phyloP scores from a whole-genome alignment of 768 basidiomycete species.

The Mycena floridula region DNA sequence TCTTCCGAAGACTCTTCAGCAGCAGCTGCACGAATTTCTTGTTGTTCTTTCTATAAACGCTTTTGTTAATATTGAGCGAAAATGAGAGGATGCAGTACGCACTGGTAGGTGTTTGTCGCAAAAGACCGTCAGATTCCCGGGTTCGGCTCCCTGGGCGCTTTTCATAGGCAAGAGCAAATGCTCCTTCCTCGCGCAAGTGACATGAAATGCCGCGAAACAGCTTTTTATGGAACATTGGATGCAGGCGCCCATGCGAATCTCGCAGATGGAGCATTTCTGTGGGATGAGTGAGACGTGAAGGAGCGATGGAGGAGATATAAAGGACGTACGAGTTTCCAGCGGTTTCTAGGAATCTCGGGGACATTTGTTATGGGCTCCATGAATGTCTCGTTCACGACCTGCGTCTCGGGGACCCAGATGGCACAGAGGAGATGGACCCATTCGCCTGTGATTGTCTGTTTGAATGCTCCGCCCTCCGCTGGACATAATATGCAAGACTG shows the following conservation, averaged over 20 bases:
- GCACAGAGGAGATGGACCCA: conserved; percentile 98
- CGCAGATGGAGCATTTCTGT: conserved; percentile 46
- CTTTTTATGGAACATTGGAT: conserved; percentile 91
- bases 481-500: conserved; percentile 95
- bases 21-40: conserved; percentile 48
- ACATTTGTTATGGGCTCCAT: conserved; percentile 97
- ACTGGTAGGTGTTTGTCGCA: conserved; percentile 93
- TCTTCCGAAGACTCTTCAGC: conserved; percentile 32
- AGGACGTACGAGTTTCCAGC: conserved; percentile 87
- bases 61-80: not conserved
- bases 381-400: conserved; percentile 89
- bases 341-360: conserved; percentile 79
- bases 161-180: conserved; percentile 88
- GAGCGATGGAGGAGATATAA: not conserved
- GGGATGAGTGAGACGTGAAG: not conserved
- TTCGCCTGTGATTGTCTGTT: conserved; percentile 86
- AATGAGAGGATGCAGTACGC: conserved; percentile 21
- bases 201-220: conserved; percentile 92
- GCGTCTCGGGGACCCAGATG: conserved; percentile 95
- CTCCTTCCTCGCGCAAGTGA: conserved; percentile 87
- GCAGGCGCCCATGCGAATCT: conserved; percentile 67
- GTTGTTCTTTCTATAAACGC: conserved; percentile 57
- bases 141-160: conserved; percentile 67
- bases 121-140: conserved; percentile 66
- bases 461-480: conserved; percentile 96